Percentiles rank a stretch among this genome's conserved stretches.
phyloP scores from a whole-genome alignment of 192 early-diverging fungal species.

The Dissophora ornata region DNA sequence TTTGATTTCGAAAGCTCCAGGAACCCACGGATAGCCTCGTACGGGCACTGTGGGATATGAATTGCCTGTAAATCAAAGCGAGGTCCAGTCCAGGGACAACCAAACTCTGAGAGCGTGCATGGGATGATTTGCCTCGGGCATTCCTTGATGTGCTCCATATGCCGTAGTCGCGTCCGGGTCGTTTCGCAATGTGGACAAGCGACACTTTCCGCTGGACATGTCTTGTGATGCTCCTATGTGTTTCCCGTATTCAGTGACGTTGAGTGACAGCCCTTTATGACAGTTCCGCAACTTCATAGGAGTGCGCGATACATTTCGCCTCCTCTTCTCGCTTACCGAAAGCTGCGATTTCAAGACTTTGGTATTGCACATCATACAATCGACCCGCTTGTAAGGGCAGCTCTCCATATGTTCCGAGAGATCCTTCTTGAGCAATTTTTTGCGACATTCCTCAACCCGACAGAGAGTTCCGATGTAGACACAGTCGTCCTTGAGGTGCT shows the following conservation, averaged over 20 bases:
- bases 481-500: slow-evolving; percentile 70
- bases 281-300: no score
- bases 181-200: slow-evolving; percentile 67
- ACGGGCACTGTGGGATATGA: slow-evolving; percentile 67
- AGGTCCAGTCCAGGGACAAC: slow-evolving; percentile 71
- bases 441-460: slow-evolving; percentile 64
- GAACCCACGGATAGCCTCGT: slow-evolving; percentile 69
- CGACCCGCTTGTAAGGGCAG: slow-evolving; percentile 64
- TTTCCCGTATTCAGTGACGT: no score
- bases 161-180: slow-evolving; percentile 49
- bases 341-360: slow-evolving; percentile 61
- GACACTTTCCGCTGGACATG: slow-evolving; percentile 66
- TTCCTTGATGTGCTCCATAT: slow-evolving; percentile 56
- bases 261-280: no score
- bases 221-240: slow-evolving; percentile 65
- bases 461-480: slow-evolving; percentile 62
- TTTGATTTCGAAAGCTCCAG: slow-evolving; percentile 59
- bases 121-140: slow-evolving; percentile 57
- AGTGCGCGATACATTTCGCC: no score
- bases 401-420: slow-evolving; percentile 63
- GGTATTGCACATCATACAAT: slow-evolving; percentile 67
- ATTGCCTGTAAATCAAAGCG: slow-evolving; percentile 37
- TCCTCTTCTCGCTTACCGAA: no score
- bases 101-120: slow-evolving; percentile 61
- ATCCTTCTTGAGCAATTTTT: slow-evolving; percentile 66